Conservation (phyloP, 257 asterid genomes). For the Solanum paucissectum region DNA sequence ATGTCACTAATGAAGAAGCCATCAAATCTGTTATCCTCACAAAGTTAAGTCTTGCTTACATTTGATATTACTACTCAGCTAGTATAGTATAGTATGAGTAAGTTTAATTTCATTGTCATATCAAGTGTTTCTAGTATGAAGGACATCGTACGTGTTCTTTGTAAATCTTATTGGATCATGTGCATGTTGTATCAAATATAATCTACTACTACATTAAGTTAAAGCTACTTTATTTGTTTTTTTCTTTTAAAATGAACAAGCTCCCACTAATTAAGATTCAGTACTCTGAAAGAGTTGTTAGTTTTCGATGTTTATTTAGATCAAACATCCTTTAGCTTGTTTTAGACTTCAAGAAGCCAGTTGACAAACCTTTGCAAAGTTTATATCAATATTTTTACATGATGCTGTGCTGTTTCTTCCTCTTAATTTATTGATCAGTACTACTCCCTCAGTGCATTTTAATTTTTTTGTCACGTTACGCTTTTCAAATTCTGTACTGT, state of each 20-base stretch:
- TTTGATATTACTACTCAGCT: background rate
- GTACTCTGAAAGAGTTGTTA: background rate
- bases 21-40: slow-evolving; percentile 18
- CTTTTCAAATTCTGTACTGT: too few relatives aligned
- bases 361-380: background rate
- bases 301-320: background rate
- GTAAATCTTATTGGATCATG: background rate
- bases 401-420: background rate
- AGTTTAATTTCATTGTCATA: background rate
- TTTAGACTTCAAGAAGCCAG: background rate
- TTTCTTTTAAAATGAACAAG: too few relatives aligned
- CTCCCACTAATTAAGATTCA: background rate
- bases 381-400: background rate
- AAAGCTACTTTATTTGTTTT: background rate
- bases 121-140: background rate
- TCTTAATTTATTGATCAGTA: background rate
- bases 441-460: background rate
- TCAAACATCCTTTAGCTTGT: background rate
- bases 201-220: background rate
- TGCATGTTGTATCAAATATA: background rate
- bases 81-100: too few relatives aligned
- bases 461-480: background rate
- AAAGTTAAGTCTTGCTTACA: background rate
- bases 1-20: slow-evolving; percentile 16
- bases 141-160: background rate